These are phyloP conservation scores for Apiospora saccharicola DNA, from an alignment of 2,329 filamentous ascomycete species.

Conservation along the genomic window DNA sequence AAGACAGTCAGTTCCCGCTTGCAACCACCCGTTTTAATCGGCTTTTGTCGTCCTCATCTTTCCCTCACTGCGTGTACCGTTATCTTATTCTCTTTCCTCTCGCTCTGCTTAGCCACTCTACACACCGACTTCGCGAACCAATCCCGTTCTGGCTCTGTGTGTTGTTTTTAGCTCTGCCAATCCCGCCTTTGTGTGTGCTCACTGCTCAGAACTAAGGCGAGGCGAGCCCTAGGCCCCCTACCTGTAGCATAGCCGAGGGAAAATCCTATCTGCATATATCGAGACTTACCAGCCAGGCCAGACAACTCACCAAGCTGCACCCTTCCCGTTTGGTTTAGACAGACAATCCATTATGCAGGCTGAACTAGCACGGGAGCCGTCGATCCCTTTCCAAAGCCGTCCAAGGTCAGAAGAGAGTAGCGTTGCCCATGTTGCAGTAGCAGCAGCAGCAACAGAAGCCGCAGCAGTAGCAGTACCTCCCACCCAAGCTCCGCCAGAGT, in stretches of 20 bases:
- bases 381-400: conserved; percentile 12
- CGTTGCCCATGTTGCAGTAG: neutral
- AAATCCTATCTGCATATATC: conserved; percentile 4
- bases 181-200: neutral
- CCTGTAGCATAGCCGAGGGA: conserved; percentile 11
- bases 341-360: conserved; percentile 16
- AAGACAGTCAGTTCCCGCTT: conserved; percentile 13
- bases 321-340: conserved; percentile 4
- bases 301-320: conserved; percentile 5
- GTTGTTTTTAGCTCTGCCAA: neutral
- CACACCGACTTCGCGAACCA: conserved; percentile 18
- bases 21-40: conserved; percentile 16
- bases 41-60: conserved; percentile 7
- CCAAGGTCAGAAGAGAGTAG: conserved; percentile 2
- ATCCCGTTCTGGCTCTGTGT: neutral
- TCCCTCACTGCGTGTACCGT: neutral
- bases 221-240: conserved; percentile 7
- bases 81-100: neutral
- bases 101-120: neutral
- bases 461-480: conserved; percentile 10
- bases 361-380: conserved; percentile 12
- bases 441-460: neutral
- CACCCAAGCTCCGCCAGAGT: conserved; percentile 15
- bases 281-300: conserved; percentile 3
- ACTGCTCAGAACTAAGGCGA: neutral